These are phyloP conservation scores for Coccomyxa sp. DNA, from an alignment of 139 green algal species.

Conservation along the genomic window DNA sequence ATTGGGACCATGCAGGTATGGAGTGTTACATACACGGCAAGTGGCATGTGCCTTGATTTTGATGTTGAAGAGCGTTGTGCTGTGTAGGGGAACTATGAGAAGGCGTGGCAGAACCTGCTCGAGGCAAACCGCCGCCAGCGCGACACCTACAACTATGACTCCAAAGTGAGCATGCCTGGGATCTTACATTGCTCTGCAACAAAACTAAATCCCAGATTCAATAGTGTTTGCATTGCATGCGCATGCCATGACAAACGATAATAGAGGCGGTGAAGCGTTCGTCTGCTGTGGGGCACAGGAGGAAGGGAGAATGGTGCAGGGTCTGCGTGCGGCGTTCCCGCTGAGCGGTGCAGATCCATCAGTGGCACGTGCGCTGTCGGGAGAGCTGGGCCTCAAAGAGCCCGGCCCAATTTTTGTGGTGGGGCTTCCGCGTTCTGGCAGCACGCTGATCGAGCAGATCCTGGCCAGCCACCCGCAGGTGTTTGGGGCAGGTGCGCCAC, in stretches of 20 bases:
- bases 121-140: constrained; percentile 26
- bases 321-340: constrained; percentile 4
- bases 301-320: background rate
- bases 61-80: no score
- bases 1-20: no score
- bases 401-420: constrained; percentile 61
- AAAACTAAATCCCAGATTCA: constrained; percentile 12
- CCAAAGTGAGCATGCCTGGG: background rate
- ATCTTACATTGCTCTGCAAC: background rate
- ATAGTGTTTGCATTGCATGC: background rate
- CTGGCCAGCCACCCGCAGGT: constrained; percentile 47
- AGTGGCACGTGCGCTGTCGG: background rate
- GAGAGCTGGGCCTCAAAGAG: background rate
- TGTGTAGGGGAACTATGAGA: constrained; percentile 18
- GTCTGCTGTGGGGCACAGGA: background rate
- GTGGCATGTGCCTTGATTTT: no score
- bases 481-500: constrained; percentile 5
- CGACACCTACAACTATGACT: constrained; percentile 4
- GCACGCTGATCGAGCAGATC: constrained; percentile 72
- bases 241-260: background rate
- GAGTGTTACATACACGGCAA: no score
- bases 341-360: no score
- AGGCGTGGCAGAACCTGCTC: constrained; percentile 30
- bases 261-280: background rate
- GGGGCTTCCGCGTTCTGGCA: constrained; percentile 66